phyloP scores from a whole-genome alignment of 2,329 filamentous ascomycete genomes.

The Beauveria caledonica region DNA sequence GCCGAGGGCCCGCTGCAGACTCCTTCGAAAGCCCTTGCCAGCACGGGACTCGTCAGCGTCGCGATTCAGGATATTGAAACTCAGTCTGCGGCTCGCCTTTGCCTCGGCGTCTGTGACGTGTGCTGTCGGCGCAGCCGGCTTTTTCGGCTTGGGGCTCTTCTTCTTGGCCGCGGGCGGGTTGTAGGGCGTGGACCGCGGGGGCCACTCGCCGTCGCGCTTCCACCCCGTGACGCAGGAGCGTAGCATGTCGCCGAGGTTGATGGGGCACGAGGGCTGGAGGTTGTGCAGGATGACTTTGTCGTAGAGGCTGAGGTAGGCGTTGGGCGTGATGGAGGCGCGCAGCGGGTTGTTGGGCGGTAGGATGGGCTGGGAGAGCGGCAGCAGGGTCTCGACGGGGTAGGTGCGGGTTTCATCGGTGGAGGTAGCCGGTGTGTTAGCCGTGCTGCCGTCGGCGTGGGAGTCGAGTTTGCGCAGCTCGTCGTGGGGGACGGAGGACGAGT shows the following conservation, averaged over 20 bases:
- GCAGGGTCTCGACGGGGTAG: slow-evolving; percentile 52
- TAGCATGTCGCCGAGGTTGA: slow-evolving; percentile 77
- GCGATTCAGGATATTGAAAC: slow-evolving; percentile 39
- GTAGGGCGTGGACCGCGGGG: slow-evolving; percentile 45
- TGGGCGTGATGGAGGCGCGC: slow-evolving; percentile 65
- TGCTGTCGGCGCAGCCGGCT: slow-evolving; percentile 16
- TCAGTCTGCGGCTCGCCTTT: slow-evolving; percentile 34
- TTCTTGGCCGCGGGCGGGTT: slow-evolving; percentile 27
- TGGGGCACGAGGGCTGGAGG: slow-evolving; percentile 76
- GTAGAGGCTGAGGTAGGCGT: slow-evolving; percentile 75
- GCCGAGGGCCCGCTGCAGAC: slow-evolving; percentile 38
- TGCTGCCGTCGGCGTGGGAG: slow-evolving; percentile 19
- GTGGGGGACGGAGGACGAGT: slow-evolving; percentile 34
- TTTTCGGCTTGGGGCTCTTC: slow-evolving; percentile 33
- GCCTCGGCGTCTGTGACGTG: slow-evolving; percentile 18
- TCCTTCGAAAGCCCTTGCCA: slow-evolving; percentile 35
- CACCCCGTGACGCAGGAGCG: slow-evolving; percentile 78
- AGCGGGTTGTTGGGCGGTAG: slow-evolving; percentile 68
- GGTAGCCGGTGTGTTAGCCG: background rate
- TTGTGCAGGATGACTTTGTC: slow-evolving; percentile 76
- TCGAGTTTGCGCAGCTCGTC: slow-evolving; percentile 24
- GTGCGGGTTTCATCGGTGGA: slow-evolving; percentile 8
- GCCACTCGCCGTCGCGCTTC: slow-evolving; percentile 93
- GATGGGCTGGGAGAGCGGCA: slow-evolving; percentile 67
- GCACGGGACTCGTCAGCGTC: slow-evolving; percentile 23